Conservation (phyloP, 495 filamentous ascomycete genomes). For the Halenospora varia region DNA sequence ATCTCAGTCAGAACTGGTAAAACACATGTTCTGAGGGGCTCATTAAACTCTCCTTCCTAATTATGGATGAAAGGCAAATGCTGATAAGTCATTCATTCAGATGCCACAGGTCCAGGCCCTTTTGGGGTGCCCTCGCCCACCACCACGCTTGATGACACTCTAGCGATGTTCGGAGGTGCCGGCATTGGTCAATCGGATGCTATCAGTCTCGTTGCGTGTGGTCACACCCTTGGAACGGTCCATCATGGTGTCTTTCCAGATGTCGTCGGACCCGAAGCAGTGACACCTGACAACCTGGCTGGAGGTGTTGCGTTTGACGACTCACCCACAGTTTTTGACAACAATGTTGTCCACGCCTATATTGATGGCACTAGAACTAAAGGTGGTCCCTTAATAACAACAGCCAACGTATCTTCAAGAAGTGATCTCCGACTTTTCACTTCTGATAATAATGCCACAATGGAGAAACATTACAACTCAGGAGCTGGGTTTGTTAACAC, state of each 20-base stretch:
- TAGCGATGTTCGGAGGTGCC: slow-evolving; percentile 18
- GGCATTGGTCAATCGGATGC: slow-evolving; percentile 23
- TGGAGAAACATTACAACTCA: slow-evolving; percentile 26
- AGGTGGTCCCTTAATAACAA: slow-evolving; percentile 27
- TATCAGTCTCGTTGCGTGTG: slow-evolving; percentile 14
- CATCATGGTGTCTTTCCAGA: slow-evolving; percentile 15
- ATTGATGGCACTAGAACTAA: slow-evolving; percentile 12
- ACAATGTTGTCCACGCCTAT: slow-evolving; percentile 13
- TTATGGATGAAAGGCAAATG: too few species aligned
- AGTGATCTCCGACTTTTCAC: slow-evolving; percentile 39
- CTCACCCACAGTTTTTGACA: slow-evolving; percentile 12
- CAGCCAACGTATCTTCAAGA: slow-evolving; percentile 29
- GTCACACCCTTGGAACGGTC: slow-evolving; percentile 16
- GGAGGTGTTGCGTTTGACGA: slow-evolving; percentile 24
- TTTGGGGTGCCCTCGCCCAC: slow-evolving; percentile 38
- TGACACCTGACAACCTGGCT: slow-evolving; percentile 28
- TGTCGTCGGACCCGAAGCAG: slow-evolving; percentile 15
- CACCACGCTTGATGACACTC: slow-evolving; percentile 16
- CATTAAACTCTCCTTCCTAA: too few species aligned
- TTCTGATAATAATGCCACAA: slow-evolving; percentile 36
- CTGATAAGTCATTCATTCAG: too few species aligned
- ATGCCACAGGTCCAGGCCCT: slow-evolving; percentile 37
- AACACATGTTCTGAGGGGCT: too few species aligned
- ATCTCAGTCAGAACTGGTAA: too few species aligned
- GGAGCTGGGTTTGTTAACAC: slow-evolving; percentile 27